phyloP scores from a whole-genome alignment of 2,329 filamentous ascomycete genomes.

The Fusarium secorum region DNA sequence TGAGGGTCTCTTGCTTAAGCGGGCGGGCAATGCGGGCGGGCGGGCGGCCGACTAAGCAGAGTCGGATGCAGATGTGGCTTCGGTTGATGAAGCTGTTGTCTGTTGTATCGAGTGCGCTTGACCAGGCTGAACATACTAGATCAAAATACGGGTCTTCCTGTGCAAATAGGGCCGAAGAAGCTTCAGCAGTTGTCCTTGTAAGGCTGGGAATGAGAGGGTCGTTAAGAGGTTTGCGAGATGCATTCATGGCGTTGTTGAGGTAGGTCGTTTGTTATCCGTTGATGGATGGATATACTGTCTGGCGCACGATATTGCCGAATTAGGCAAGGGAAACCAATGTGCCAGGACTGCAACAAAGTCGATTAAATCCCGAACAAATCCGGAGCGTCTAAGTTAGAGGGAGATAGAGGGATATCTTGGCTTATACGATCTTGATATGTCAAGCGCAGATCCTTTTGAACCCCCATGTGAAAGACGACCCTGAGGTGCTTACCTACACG shows the following conservation, averaged over 20 bases:
- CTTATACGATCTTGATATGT: slow-evolving; percentile 11
- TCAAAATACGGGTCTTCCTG: slow-evolving; percentile 3
- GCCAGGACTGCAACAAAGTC: background rate
- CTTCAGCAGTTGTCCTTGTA: slow-evolving; percentile 2
- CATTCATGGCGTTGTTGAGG: slow-evolving; percentile 1
- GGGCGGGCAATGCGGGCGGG: slow-evolving; percentile 32
- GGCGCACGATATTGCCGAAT: background rate
- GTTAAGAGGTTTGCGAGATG: background rate
- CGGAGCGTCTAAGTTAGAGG: background rate
- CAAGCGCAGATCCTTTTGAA: slow-evolving; percentile 14
- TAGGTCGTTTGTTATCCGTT: background rate
- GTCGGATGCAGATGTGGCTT: slow-evolving; percentile 32
- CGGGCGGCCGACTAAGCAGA: slow-evolving; percentile 37
- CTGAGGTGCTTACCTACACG: slow-evolving; percentile 10
- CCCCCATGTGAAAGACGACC: slow-evolving; percentile 20
- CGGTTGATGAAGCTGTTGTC: slow-evolving; percentile 6
- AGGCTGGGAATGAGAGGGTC: slow-evolving; percentile 20
- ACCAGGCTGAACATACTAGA: slow-evolving; percentile 8
- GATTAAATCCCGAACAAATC: background rate
- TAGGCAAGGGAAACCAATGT: background rate
- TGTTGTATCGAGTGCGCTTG: slow-evolving; percentile 11
- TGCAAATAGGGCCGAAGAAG: slow-evolving; percentile 23
- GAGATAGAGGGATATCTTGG: background rate
- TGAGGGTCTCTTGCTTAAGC: slow-evolving; percentile 1
- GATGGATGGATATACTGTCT: background rate